Evolutionary conservation across 208 protist genomes (phyloP).

Genomic region (Acanthamoeba lenticulata): DNA sequence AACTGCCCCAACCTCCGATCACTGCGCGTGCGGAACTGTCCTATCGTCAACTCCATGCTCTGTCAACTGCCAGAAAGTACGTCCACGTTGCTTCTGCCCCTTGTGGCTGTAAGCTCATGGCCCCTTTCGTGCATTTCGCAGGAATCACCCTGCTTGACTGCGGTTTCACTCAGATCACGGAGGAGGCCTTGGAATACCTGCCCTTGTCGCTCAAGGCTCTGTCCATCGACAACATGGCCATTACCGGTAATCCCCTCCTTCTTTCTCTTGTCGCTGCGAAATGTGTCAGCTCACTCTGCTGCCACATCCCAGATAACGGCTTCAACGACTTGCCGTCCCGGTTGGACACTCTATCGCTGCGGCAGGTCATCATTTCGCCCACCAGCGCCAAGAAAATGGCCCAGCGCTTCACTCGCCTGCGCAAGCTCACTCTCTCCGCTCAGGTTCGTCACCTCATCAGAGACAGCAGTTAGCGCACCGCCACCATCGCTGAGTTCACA

Average conservation of each 20-base stretch:
- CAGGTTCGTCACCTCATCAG: not conserved
- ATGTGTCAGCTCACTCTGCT: not conserved
- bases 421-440: slow-evolving; percentile 29
- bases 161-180: slow-evolving; percentile 29
- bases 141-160: slow-evolving; percentile 23
- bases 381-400: slow-evolving; percentile 47
- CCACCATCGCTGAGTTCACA: too few species aligned
- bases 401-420: slow-evolving; percentile 23
- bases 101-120: not conserved
- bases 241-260: not conserved
- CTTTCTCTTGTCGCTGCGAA: not conserved
- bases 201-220: slow-evolving; percentile 29
- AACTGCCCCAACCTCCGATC: slow-evolving; percentile 38
- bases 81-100: not conserved
- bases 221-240: slow-evolving; percentile 26
- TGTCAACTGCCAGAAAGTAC: slow-evolving; percentile 14
- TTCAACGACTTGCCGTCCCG: slow-evolving; percentile 23
- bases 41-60: slow-evolving; percentile 42
- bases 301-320: not conserved
- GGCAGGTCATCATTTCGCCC: not conserved
- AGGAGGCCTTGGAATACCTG: slow-evolving; percentile 31
- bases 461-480: not conserved
- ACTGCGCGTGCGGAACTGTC: slow-evolving; percentile 18
- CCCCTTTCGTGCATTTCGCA: not conserved
- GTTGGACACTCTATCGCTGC: slow-evolving; percentile 23